phyloP scores from a whole-genome alignment of 2,329 filamentous ascomycete genomes.

The Aspergillus calidoustus region DNA sequence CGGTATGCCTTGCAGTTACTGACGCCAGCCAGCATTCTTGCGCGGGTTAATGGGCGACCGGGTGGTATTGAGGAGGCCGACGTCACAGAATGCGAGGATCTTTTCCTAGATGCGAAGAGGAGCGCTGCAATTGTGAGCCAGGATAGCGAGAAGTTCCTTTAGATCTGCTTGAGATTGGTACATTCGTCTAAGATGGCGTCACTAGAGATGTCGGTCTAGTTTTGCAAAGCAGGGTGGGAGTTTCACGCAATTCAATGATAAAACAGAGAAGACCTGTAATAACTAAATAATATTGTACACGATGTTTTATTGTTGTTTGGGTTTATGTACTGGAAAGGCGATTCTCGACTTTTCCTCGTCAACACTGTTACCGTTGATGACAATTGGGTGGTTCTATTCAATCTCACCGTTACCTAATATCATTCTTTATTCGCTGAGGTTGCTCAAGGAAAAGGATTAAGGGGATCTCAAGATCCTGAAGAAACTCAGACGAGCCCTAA shows the following conservation, averaged over 20 bases:
- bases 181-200: not conserved
- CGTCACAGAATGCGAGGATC: slow-evolving; percentile 78
- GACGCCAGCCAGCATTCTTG: slow-evolving; percentile 87
- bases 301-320: slow-evolving; percentile 23
- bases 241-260: slow-evolving; percentile 2
- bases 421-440: not conserved
- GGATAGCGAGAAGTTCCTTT: slow-evolving; percentile 68
- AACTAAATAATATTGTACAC: slow-evolving; percentile 25
- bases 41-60: slow-evolving; percentile 77
- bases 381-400: slow-evolving; percentile 8
- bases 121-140: slow-evolving; percentile 74
- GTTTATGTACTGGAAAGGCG: slow-evolving; percentile 23
- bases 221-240: not conserved
- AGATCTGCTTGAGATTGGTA: slow-evolving; percentile 41
- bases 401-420: not conserved
- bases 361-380: slow-evolving; percentile 24
- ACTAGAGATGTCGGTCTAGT: not conserved
- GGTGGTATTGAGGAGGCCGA: slow-evolving; percentile 75
- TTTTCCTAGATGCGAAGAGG: slow-evolving; percentile 81
- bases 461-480: not conserved
- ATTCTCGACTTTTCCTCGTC: slow-evolving; percentile 18
- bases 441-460: not conserved
- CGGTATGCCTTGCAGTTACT: slow-evolving; percentile 92
- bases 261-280: slow-evolving; percentile 2
- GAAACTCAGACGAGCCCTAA: slow-evolving; percentile 7